Evolutionary conservation across 441 rosid genomes (phyloP).

Genomic region (Adansonia gregorii): DNA sequence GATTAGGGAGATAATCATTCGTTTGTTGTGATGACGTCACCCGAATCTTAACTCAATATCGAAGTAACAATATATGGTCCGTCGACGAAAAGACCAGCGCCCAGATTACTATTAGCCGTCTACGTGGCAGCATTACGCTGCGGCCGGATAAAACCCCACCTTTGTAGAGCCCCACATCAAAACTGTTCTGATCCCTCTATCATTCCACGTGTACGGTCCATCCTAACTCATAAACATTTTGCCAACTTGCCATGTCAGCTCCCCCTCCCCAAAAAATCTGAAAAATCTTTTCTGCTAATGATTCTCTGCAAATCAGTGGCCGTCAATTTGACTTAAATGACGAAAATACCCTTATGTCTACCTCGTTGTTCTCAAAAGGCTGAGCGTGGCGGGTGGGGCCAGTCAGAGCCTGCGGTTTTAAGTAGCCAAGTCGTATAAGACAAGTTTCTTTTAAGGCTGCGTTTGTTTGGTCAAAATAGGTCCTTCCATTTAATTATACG

Average conservation of each 20-base stretch:
- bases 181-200: not conserved
- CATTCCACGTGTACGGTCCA: conserved; percentile 26
- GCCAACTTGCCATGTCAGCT: conserved; percentile 25
- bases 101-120: not conserved
- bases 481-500: too few species aligned
- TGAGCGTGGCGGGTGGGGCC: not conserved
- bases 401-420: too few species aligned
- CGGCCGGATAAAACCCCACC: not conserved
- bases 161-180: conserved; percentile 29
- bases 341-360: conserved; percentile 21
- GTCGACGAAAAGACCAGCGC: conserved; percentile 30
- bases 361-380: conserved; percentile 34
- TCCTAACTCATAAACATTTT: not conserved
- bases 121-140: conserved; percentile 25
- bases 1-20: not conserved
- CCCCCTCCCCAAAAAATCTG: conserved; percentile 29
- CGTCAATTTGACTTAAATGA: conserved; percentile 28
- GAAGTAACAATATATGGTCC: conserved; percentile 37
- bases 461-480: too few species aligned
- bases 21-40: conserved; percentile 31
- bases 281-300: conserved; percentile 35
- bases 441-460: too few species aligned
- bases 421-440: too few species aligned
- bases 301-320: conserved; percentile 39
- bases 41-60: conserved; percentile 25